A percentile compares a stretch with the other conserved stretches of the same genome.
These are phyloP conservation scores for Phytopythium vexans DNA, from an alignment of 352 stramenopile species.

Conservation along the genomic window DNA sequence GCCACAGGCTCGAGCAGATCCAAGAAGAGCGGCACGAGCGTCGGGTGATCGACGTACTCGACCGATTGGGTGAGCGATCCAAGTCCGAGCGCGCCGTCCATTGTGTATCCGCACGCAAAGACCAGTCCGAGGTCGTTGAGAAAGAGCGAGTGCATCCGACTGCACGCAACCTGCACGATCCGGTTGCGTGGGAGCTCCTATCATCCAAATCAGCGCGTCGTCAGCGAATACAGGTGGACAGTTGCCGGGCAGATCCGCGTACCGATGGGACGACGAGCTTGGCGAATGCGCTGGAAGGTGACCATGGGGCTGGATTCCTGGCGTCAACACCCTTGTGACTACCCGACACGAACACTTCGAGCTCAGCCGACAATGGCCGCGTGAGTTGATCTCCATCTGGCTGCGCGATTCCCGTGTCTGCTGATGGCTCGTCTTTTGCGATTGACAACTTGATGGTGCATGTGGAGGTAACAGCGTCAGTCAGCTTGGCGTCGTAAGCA, in stretches of 20 bases:
- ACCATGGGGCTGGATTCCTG: background rate
- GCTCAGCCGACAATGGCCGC: conserved; percentile 4
- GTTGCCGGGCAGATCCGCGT: conserved; percentile 1
- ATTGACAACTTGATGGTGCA: background rate
- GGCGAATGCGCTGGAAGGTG: conserved; percentile 9
- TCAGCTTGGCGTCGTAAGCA: conserved; percentile 18
- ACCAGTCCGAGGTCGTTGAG: conserved; percentile 62
- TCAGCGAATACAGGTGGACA: background rate
- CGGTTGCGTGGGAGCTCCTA: conserved; percentile 58
- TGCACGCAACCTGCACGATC: conserved; percentile 53
- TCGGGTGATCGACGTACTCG: conserved; percentile 25
- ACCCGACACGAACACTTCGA: conserved; percentile 18
- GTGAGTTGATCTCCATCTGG: no score
- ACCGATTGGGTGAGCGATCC: conserved; percentile 5
- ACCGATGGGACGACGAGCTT: conserved; percentile 36
- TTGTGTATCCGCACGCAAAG: conserved; percentile 47
- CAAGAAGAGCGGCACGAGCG: conserved; percentile 53
- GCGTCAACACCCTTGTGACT: conserved; percentile 8
- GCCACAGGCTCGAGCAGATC: conserved; percentile 35
- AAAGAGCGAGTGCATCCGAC: conserved; percentile 57
- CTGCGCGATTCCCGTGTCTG: background rate
- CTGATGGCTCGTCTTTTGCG: conserved; percentile 2
- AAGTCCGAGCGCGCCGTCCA: conserved; percentile 56
- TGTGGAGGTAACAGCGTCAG: no score
- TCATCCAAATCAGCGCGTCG: background rate